Conservation (phyloP, 495 filamentous ascomycete species). For the Parathielavia hyrcaniae region DNA sequence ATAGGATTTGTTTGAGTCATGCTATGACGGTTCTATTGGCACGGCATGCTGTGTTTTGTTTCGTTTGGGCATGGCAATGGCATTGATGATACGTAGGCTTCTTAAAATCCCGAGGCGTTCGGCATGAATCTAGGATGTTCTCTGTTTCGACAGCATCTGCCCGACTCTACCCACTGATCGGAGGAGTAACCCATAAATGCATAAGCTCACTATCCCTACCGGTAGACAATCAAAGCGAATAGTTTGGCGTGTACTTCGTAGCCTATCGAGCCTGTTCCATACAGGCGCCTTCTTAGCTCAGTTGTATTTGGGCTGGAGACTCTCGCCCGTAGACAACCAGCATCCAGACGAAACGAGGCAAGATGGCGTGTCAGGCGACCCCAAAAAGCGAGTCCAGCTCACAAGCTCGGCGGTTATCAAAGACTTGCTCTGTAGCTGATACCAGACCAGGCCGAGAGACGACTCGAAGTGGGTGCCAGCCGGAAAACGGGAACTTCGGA, state of each 20-base stretch:
- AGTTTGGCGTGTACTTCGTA: background rate
- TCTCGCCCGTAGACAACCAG: no score
- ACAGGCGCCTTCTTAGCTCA: no score
- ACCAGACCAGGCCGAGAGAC: background rate
- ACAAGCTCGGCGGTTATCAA: no score
- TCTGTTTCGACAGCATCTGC: background rate
- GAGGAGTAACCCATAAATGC: no score
- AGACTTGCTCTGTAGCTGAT: no score
- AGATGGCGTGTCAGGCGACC: no score
- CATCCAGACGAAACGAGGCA: no score
- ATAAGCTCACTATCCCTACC: no score
- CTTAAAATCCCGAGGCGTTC: background rate
- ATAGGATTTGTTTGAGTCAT: background rate
- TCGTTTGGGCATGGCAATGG: conserved; percentile 6
- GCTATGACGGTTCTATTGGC: background rate
- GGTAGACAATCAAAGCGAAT: background rate
- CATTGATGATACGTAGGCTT: conserved; percentile 13
- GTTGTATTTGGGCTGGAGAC: no score
- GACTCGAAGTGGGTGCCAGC: background rate
- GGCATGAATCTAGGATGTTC: background rate
- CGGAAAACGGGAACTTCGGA: background rate
- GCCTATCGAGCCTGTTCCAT: background rate
- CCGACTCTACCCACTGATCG: background rate
- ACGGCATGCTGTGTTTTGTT: conserved; percentile 7
- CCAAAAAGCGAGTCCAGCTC: no score